These are phyloP conservation scores for Cladophialophora psammophila DNA, from an alignment of 2,329 filamentous ascomycete species.

Conservation along the genomic window DNA sequence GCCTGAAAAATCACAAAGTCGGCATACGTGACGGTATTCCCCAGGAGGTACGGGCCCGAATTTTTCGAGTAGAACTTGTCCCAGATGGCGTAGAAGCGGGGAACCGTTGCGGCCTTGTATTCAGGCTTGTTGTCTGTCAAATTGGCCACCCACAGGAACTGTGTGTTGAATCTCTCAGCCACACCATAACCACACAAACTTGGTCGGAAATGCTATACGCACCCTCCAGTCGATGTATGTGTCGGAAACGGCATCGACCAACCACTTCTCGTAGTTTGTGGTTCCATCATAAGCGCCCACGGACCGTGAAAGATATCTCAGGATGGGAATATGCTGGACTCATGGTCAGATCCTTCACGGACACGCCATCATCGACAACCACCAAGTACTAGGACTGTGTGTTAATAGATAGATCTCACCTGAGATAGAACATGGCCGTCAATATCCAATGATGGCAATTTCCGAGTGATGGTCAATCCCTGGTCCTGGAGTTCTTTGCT, in stretches of 20 bases:
- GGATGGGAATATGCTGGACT: conserved; percentile 45
- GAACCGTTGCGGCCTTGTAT: conserved; percentile 45
- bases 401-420: conserved; percentile 22
- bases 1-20: conserved; percentile 53
- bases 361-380: not conserved
- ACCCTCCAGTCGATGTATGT: conserved; percentile 53
- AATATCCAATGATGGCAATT: conserved; percentile 49
- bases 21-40: conserved; percentile 48
- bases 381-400: not conserved
- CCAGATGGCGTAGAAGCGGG: conserved; percentile 45
- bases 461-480: conserved; percentile 44
- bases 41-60: conserved; percentile 49
- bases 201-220: conserved; percentile 28
- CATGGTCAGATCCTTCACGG: not conserved
- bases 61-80: conserved; percentile 44
- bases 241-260: conserved; percentile 49
- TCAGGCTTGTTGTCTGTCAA: conserved; percentile 41
- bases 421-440: conserved; percentile 44
- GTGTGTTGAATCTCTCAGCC: not conserved
- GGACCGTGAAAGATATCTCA: conserved; percentile 49
- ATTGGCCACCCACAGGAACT: conserved; percentile 43
- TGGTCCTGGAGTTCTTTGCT: conserved; percentile 43
- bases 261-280: conserved; percentile 48
- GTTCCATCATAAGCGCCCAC: conserved; percentile 49
- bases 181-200: not conserved